These are phyloP conservation scores for Dendrobium catenatum DNA, from an alignment of 106 monocot genomes.

Conservation along the genomic window DNA sequence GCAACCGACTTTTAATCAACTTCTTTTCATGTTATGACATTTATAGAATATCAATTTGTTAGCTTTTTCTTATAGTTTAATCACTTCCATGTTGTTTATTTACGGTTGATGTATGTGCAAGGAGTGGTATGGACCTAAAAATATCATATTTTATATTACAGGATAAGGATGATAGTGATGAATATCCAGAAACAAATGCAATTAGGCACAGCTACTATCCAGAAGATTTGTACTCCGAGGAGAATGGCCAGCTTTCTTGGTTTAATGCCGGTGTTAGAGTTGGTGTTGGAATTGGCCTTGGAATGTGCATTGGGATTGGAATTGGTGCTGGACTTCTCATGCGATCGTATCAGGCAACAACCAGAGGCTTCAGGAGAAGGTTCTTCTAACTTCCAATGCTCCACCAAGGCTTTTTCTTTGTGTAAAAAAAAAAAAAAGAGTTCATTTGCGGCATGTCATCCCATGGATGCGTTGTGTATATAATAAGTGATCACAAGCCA, in stretches of 20 bases:
- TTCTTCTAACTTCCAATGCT: slow-evolving; percentile 9
- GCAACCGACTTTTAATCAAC: background rate
- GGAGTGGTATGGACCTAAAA: background rate
- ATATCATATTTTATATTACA: background rate
- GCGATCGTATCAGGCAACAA: slow-evolving; percentile 21
- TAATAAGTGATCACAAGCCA: background rate
- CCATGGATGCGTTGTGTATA: slow-evolving; percentile 2
- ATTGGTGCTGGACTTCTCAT: slow-evolving; percentile 25
- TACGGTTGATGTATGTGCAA: background rate
- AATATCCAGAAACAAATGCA: slow-evolving; percentile 15
- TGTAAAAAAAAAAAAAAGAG: too few relatives aligned
- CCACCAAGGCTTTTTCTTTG: background rate
- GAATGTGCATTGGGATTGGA: slow-evolving; percentile 25
- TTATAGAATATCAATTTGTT: background rate
- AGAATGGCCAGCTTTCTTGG: slow-evolving; percentile 25
- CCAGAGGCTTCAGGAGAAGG: slow-evolving; percentile 20
- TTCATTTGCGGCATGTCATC: too few relatives aligned
- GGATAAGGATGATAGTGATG: slow-evolving; percentile 12
- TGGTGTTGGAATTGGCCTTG: slow-evolving; percentile 24
- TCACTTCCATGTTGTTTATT: background rate
- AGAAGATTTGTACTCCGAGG: slow-evolving; percentile 20
- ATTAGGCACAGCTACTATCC: slow-evolving; percentile 5
- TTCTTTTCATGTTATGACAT: background rate
- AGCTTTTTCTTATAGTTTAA: background rate
- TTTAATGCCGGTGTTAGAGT: slow-evolving; percentile 28